phyloP scores from a whole-genome alignment of 148 eudicot species.

The Dianthus caryophyllus region DNA sequence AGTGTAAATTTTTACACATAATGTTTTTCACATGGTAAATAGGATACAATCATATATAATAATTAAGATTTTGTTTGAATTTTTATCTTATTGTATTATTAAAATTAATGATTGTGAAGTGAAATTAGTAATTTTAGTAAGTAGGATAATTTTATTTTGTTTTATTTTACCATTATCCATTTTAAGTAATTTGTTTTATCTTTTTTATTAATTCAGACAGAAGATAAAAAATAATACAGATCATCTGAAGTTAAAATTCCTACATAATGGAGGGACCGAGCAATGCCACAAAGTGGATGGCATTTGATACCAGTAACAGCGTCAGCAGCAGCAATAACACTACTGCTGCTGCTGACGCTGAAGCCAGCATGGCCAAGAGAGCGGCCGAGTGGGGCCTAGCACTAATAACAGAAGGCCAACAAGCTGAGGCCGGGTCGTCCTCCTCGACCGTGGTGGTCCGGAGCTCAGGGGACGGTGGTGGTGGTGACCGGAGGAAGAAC shows the following conservation, averaged over 20 bases:
- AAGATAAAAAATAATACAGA: not conserved
- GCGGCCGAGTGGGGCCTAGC: slow-evolving; percentile 64
- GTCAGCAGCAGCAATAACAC: not conserved
- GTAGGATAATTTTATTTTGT: too few species aligned
- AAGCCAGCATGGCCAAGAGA: slow-evolving; percentile 41
- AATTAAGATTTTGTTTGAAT: too few species aligned
- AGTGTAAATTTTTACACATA: not conserved
- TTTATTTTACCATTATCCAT: too few species aligned
- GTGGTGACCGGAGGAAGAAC: slow-evolving; percentile 27
- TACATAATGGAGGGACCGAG: slow-evolving; percentile 41
- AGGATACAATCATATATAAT: not conserved
- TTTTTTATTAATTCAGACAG: not conserved
- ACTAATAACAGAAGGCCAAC: slow-evolving; percentile 24
- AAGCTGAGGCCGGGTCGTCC: not conserved
- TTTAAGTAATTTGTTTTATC: not conserved
- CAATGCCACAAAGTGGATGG: slow-evolving; percentile 41
- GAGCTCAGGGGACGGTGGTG: slow-evolving; percentile 33
- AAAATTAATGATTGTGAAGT: too few species aligned
- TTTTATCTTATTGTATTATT: too few species aligned
- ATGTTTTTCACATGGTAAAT: slow-evolving; percentile 7
- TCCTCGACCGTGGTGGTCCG: slow-evolving; percentile 20
- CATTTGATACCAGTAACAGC: slow-evolving; percentile 28
- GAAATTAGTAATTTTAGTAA: too few species aligned
- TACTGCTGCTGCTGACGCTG: not conserved
- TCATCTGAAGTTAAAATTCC: not conserved